These are phyloP conservation scores for Cyclotella atomus DNA, from an alignment of 108 stramenopile genomes.

Conservation along the genomic window DNA sequence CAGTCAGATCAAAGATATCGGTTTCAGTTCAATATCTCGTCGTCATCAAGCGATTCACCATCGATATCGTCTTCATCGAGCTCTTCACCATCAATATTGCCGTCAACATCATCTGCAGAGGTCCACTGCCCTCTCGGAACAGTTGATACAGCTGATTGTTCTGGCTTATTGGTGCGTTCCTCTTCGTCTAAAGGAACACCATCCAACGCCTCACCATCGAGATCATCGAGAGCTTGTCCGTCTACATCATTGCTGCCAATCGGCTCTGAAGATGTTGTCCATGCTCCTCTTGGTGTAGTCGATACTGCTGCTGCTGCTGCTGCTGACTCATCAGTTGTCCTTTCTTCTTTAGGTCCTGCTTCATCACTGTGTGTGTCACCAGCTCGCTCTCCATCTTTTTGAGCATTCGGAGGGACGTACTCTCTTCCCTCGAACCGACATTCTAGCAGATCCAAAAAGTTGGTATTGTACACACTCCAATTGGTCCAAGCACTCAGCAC, in stretches of 20 bases:
- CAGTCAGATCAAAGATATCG: no score
- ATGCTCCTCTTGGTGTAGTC: constrained; percentile 31
- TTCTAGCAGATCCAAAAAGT: constrained; percentile 78
- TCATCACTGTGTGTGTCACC: neutral
- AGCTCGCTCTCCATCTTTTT: constrained; percentile 11
- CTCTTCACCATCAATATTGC: constrained; percentile 27
- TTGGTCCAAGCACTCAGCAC: constrained; percentile 86
- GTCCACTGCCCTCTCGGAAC: constrained; percentile 31
- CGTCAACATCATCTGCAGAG: constrained; percentile 14
- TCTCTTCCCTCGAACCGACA: constrained; percentile 75
- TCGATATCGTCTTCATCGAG: constrained; percentile 35
- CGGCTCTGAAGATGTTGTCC: constrained; percentile 27
- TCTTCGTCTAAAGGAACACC: constrained; percentile 16
- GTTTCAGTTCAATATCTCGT: no score
- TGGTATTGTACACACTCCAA: constrained; percentile 83
- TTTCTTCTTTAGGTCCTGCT: constrained; percentile 4
- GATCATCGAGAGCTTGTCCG: constrained; percentile 19
- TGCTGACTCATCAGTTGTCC: neutral
- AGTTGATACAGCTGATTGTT: constrained; percentile 17
- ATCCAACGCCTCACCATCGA: constrained; percentile 34
- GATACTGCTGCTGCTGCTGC: constrained; percentile 25
- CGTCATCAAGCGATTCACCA: constrained; percentile 21
- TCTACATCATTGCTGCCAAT: constrained; percentile 7
- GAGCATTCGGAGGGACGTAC: constrained; percentile 6
- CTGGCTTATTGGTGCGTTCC: constrained; percentile 6